A percentile compares a stretch with the other conserved stretches of the same genome.
Evolutionary conservation across 2,329 filamentous ascomycete genomes (phyloP).

Genomic region (Fusarium graminum): DNA sequence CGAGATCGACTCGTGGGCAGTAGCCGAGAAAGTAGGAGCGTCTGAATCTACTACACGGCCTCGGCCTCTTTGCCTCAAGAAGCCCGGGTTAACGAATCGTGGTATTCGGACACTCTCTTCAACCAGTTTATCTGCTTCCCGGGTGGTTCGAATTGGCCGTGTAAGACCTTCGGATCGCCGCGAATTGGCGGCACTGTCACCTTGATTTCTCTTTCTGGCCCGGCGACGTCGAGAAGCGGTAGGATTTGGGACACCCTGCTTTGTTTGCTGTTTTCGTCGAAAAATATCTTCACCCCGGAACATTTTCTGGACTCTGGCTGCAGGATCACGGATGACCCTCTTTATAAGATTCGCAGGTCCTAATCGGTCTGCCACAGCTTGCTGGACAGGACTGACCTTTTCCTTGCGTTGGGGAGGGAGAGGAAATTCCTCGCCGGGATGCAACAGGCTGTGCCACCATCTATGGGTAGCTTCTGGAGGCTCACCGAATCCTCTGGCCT

Average conservation of each 20-base stretch:
- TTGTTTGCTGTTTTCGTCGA: background rate
- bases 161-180: background rate
- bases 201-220: background rate
- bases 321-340: background rate
- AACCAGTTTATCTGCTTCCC: background rate
- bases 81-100: background rate
- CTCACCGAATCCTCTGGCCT: slow-evolving; percentile 35
- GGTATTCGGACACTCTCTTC: background rate
- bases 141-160: background rate
- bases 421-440: slow-evolving; percentile 5
- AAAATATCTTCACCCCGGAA: background rate
- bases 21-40: background rate
- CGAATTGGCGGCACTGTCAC: background rate
- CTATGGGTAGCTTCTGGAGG: slow-evolving; percentile 17
- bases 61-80: background rate
- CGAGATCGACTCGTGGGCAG: background rate
- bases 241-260: background rate
- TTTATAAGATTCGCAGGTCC: background rate
- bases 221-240: background rate
- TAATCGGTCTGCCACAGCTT: slow-evolving; percentile 6
- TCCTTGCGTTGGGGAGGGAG: slow-evolving; percentile 1
- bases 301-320: background rate
- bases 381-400: background rate
- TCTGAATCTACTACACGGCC: background rate
- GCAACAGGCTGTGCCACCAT: slow-evolving; percentile 42